phyloP scores from a whole-genome alignment of 1,284 basidiomycete species.

The Ustilago cynodontis region DNA sequence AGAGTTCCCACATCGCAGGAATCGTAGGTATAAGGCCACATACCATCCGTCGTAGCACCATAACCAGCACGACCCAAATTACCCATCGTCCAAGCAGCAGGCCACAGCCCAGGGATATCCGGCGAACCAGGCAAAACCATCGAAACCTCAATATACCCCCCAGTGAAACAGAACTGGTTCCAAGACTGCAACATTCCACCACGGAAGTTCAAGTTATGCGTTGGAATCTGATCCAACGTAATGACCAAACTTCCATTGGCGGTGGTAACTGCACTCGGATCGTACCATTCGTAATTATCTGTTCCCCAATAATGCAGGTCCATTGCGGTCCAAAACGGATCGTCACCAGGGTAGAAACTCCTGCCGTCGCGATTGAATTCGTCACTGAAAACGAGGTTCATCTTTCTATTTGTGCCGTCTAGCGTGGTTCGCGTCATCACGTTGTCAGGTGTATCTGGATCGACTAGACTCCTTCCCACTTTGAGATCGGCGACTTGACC shows the following conservation, averaged over 20 bases:
- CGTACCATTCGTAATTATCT: constrained; percentile 63
- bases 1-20: constrained; percentile 66
- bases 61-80: constrained; percentile 83
- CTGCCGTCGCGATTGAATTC: constrained; percentile 64
- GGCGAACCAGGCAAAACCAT: constrained; percentile 58
- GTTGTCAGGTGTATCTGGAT: constrained; percentile 58
- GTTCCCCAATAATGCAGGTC: constrained; percentile 64
- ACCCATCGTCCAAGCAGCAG: constrained; percentile 67
- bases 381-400: constrained; percentile 66
- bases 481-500: constrained; percentile 46
- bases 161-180: constrained; percentile 69
- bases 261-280: constrained; percentile 61
- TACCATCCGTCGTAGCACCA: constrained; percentile 76
- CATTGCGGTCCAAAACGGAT: constrained; percentile 70
- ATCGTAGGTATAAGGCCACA: constrained; percentile 71
- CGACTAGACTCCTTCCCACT: constrained; percentile 47
- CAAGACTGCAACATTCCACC: constrained; percentile 65
- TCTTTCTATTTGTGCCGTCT: constrained; percentile 35
- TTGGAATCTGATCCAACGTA: constrained; percentile 69
- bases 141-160: constrained; percentile 68
- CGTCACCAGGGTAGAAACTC: constrained; percentile 65
- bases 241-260: constrained; percentile 55
- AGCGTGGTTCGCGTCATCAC: constrained; percentile 31
- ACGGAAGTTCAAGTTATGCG: constrained; percentile 61
- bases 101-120: constrained; percentile 59